Evolutionary conservation across 2,329 filamentous ascomycete genomes (phyloP).

Genomic region (Xylariaceae sp.): DNA sequence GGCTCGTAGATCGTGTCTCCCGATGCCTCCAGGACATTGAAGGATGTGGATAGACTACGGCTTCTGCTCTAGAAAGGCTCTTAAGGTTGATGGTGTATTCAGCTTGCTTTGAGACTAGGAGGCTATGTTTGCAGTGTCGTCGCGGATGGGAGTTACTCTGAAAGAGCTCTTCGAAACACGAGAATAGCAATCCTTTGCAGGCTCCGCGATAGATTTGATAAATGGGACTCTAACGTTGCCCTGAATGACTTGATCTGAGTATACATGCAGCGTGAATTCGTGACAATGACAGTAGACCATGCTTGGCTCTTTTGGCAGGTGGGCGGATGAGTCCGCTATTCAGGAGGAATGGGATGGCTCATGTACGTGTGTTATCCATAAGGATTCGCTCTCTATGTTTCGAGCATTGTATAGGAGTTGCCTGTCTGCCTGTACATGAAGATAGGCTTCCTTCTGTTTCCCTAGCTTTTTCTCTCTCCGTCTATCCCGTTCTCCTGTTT

Average conservation of each 20-base stretch:
- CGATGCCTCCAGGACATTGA: slow-evolving; percentile 13
- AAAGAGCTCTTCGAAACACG: slow-evolving; percentile 15
- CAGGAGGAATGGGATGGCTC: too few relatives aligned
- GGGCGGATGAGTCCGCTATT: too few relatives aligned
- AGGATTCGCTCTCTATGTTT: background rate
- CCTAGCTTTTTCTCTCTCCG: background rate
- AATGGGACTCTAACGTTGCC: slow-evolving; percentile 25
- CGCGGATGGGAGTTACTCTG: slow-evolving; percentile 3
- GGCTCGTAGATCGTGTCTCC: slow-evolving; percentile 12
- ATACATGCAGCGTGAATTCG: background rate
- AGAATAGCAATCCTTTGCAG: slow-evolving; percentile 17
- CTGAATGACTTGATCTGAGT: background rate
- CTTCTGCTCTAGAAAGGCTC: slow-evolving; percentile 16
- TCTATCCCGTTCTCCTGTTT: background rate
- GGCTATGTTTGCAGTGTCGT: slow-evolving; percentile 4
- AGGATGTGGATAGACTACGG: slow-evolving; percentile 23
- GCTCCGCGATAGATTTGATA: slow-evolving; percentile 31
- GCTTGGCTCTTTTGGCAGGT: background rate
- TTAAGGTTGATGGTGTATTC: slow-evolving; percentile 12
- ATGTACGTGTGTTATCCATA: too few relatives aligned
- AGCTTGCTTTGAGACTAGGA: background rate
- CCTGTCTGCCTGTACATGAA: background rate
- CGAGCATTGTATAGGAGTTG: background rate
- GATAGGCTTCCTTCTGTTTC: background rate
- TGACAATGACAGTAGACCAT: background rate